phyloP scores from a whole-genome alignment of 768 basidiomycete genomes.

The Mycena filopes region DNA sequence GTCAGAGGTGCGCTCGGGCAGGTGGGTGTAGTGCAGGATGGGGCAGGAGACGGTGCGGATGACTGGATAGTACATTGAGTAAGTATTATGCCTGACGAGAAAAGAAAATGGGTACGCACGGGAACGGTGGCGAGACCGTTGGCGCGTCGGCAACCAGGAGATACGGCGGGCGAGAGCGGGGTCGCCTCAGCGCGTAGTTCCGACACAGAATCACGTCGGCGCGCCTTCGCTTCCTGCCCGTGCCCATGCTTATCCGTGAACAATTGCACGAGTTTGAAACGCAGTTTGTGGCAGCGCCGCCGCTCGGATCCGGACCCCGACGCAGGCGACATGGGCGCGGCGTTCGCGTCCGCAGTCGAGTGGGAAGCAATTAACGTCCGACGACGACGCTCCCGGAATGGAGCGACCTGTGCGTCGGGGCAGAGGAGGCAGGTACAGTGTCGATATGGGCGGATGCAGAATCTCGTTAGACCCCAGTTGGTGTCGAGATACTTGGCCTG shows the following conservation, averaged over 20 bases:
- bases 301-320: not conserved
- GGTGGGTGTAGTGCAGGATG: constrained; percentile 18
- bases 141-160: too few species aligned
- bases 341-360: not conserved
- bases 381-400: constrained; percentile 10
- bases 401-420: constrained; percentile 15
- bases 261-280: constrained; percentile 21
- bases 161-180: not conserved
- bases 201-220: constrained; percentile 3
- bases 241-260: constrained; percentile 24
- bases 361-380: not conserved
- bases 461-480: constrained; percentile 88
- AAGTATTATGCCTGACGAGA: too few species aligned
- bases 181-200: not conserved
- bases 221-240: not conserved
- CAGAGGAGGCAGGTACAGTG: constrained; percentile 18
- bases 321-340: too few species aligned
- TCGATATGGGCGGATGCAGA: too few species aligned
- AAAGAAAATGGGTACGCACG: constrained; percentile 14
- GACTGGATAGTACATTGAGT: constrained; percentile 9
- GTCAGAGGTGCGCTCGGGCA: too few species aligned
- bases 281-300: constrained; percentile 9
- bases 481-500: constrained; percentile 83
- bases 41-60: constrained; percentile 29
- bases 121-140: not conserved